A percentile compares a stretch with the other conserved stretches of the same genome.
Evolutionary conservation across 352 stramenopile species (phyloP).

Genomic region (Globisporangium takayamanum): DNA sequence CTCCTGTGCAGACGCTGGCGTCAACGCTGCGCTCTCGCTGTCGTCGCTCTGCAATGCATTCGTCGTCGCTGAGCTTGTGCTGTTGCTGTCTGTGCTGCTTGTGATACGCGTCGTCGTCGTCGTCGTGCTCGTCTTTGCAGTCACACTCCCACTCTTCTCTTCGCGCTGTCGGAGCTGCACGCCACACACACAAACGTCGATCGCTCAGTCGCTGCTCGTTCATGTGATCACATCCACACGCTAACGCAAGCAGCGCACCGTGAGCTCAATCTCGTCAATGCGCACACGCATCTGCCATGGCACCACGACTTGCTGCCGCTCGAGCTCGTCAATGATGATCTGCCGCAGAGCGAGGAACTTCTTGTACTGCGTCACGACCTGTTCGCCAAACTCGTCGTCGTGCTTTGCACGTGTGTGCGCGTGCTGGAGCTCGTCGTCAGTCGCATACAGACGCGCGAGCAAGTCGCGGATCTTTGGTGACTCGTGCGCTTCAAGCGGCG

Average conservation of each 20-base stretch:
- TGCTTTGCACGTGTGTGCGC: conserved; percentile 45
- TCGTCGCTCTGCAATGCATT: conserved; percentile 4
- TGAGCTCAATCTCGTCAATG: conserved; percentile 78
- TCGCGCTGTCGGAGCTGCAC: conserved; percentile 36
- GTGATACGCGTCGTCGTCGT: conserved; percentile 3
- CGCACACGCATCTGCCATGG: conserved; percentile 68
- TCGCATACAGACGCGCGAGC: conserved; percentile 32
- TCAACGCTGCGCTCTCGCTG: conserved; percentile 5
- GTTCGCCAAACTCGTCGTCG: conserved; percentile 58
- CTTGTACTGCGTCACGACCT: conserved; percentile 54
- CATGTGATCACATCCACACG: conserved; percentile 6
- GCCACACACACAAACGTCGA: background rate
- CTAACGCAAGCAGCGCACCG: conserved; percentile 23
- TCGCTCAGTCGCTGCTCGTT: background rate
- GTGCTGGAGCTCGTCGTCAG: conserved; percentile 51
- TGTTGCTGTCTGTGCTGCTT: background rate
- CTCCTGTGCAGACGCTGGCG: conserved; percentile 14
- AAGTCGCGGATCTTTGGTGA: conserved; percentile 23
- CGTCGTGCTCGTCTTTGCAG: background rate
- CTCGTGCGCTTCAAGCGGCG: conserved; percentile 20
- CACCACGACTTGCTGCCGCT: conserved; percentile 33
- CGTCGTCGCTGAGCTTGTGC: background rate
- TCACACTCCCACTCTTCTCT: conserved; percentile 24
- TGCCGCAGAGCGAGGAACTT: conserved; percentile 45
- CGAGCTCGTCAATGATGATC: conserved; percentile 37